Conservation (phyloP, 768 basidiomycete species). For the Tricholomella constricta region DNA sequence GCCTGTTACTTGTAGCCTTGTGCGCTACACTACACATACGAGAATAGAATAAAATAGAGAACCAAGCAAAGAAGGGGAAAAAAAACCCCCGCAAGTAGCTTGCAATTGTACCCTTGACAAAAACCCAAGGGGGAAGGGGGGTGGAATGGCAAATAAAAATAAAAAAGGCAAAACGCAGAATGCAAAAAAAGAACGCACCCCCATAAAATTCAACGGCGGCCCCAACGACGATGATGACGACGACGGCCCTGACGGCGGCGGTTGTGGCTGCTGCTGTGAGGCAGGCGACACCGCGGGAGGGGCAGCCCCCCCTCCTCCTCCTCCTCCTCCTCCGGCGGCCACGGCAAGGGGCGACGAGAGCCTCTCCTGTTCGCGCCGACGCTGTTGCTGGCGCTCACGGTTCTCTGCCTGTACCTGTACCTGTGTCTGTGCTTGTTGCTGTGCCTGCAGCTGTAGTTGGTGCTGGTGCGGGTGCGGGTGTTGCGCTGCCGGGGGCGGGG, state of each 20-base stretch:
- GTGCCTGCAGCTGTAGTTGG: neutral
- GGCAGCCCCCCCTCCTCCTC: neutral
- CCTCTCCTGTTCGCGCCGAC: too few species aligned
- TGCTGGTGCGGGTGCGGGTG: conserved; percentile 1
- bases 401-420: neutral
- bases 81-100: too few species aligned
- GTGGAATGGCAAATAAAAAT: conserved; percentile 5
- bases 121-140: neutral
- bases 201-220: conserved; percentile 29
- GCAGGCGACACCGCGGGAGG: too few species aligned
- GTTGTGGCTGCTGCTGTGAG: too few species aligned
- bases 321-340: neutral
- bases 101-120: too few species aligned
- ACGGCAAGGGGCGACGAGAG: too few species aligned
- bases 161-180: conserved; percentile 3
- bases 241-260: too few species aligned
- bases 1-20: too few species aligned
- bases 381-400: neutral
- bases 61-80: neutral
- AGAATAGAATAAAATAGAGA: neutral
- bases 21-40: too few species aligned
- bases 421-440: neutral
- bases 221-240: too few species aligned
- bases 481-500: conserved; percentile 2
- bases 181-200: conserved; percentile 18